Evolutionary conservation across 2,329 filamentous ascomycete genomes (phyloP).

Genomic region (Botrytis medusae): DNA sequence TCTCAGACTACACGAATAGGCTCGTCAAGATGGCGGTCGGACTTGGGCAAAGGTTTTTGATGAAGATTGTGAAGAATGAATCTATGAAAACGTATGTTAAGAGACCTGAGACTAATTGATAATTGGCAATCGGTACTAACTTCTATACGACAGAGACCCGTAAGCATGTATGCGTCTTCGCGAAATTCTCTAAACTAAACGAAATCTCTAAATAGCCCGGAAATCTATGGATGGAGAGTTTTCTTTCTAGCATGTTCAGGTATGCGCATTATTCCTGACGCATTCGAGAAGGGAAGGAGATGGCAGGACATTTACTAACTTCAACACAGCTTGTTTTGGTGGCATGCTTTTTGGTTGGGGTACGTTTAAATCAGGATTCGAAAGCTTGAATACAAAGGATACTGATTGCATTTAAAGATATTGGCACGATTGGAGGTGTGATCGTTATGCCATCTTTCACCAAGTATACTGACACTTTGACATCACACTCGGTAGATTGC

Average conservation of each 20-base stretch:
- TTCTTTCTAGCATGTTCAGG: conserved; percentile 55
- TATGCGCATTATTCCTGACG: conserved; percentile 15
- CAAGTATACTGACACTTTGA: conserved; percentile 41
- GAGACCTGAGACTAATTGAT: neutral
- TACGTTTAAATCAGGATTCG: conserved; percentile 10
- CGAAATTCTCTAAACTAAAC: neutral
- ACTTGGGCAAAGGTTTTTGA: conserved; percentile 12
- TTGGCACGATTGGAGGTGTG: conserved; percentile 74
- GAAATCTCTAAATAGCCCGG: conserved; percentile 28
- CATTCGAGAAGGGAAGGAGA: neutral
- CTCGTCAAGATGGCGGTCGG: neutral
- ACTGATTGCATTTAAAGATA: conserved; percentile 46
- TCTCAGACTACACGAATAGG: neutral
- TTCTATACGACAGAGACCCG: conserved; percentile 11
- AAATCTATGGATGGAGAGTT: conserved; percentile 57
- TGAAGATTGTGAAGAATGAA: conserved; percentile 54
- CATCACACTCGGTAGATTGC: too few relatives aligned
- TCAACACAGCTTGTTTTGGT: conserved; percentile 58
- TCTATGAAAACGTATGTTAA: conserved; percentile 56
- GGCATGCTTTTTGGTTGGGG: conserved; percentile 61
- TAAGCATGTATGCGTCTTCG: neutral
- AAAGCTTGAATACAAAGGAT: neutral
- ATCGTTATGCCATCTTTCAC: conserved; percentile 66
- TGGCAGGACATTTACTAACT: neutral
- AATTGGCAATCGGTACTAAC: neutral